A percentile compares a stretch with the other conserved stretches of the same genome.
Conservation (phyloP, 495 filamentous ascomycete species). For the Neurospora sp. region DNA sequence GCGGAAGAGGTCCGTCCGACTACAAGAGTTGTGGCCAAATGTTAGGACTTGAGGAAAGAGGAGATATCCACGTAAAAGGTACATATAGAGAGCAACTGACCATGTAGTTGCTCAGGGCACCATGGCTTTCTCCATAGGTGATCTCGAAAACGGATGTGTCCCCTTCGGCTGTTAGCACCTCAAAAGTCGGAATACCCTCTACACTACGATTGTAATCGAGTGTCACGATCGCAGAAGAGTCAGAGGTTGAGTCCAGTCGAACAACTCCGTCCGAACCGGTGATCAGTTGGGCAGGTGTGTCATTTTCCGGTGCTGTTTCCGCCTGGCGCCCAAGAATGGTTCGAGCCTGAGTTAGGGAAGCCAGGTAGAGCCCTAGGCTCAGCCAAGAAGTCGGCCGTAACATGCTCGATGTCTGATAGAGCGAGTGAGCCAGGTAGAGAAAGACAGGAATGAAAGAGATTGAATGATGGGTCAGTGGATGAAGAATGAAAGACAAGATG, state of each 20-base stretch:
- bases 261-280: neutral
- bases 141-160: neutral
- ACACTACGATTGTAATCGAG: neutral
- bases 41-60: neutral
- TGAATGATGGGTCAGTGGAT: neutral
- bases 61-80: no score
- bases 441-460: neutral
- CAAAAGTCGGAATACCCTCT: neutral
- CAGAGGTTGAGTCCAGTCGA: neutral
- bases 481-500: neutral
- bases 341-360: neutral
- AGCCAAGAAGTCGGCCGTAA: neutral
- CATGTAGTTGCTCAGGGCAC: neutral
- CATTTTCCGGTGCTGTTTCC: neutral
- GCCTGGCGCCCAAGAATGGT: neutral
- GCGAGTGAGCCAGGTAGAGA: neutral
- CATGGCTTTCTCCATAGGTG: neutral
- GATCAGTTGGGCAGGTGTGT: neutral
- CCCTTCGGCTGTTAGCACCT: neutral
- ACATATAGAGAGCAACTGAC: neutral
- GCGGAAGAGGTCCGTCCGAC: neutral
- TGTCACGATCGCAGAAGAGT: neutral
- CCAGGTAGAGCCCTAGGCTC: neutral
- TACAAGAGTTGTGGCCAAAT: neutral
- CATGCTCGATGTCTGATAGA: neutral